Percentiles rank a stretch among this genome's conserved stretches.
Evolutionary conservation across 768 basidiomycete genomes (phyloP).

Genomic region (Phallus indusiatus): DNA sequence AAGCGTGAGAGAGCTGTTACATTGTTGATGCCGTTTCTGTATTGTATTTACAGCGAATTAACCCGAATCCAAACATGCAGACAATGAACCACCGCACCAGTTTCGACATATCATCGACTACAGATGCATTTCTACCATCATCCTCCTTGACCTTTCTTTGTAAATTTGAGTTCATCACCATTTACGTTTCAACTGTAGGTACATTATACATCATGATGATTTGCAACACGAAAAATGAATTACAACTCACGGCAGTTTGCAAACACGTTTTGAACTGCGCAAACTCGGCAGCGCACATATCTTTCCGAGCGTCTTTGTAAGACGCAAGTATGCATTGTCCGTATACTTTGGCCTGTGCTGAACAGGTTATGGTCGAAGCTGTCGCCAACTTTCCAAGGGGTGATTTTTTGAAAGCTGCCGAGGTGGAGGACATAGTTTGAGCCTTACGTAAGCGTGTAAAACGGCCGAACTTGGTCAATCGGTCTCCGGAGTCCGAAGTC

Average conservation of each 20-base stretch:
- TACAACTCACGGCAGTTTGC: slow-evolving; percentile 56
- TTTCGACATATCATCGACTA: no score
- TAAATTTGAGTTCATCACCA: slow-evolving; percentile 28
- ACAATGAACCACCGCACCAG: no score
- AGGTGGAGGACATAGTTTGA: no score
- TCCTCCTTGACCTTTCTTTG: not conserved
- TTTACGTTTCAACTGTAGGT: slow-evolving; percentile 44
- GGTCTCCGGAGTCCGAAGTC: no score
- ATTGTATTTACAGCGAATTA: no score
- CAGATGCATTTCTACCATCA: no score
- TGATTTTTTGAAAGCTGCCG: slow-evolving; percentile 15
- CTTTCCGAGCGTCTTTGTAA: slow-evolving; percentile 78
- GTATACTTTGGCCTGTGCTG: slow-evolving; percentile 65
- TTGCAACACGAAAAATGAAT: not conserved
- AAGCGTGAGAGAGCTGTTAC: no score
- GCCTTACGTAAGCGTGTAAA: no score
- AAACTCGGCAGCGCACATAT: slow-evolving; percentile 81
- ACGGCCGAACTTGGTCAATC: no score
- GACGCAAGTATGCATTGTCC: slow-evolving; percentile 80
- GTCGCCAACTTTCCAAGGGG: slow-evolving; percentile 58
- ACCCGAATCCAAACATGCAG: no score
- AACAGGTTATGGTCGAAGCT: slow-evolving; percentile 64
- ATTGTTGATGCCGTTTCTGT: no score
- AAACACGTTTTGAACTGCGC: slow-evolving; percentile 76
- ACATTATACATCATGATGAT: not conserved